Percentiles rank a stretch among this genome's conserved stretches.
Conservation (phyloP, 2,329 filamentous ascomycete species). For the Penicillium sp. region DNA sequence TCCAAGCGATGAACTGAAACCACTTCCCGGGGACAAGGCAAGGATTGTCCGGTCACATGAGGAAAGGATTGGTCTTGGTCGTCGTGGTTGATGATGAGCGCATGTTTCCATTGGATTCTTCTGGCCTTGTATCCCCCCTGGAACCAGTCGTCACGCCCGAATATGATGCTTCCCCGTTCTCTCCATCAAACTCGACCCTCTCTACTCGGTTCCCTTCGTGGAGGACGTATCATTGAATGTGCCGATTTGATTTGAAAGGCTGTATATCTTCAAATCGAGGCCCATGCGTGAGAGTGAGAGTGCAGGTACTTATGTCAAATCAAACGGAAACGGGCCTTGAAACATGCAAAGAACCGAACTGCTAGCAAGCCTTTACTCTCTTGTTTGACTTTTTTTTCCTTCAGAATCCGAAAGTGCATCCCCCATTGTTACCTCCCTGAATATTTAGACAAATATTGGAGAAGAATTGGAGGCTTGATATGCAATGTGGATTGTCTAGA, state of each 20-base stretch:
- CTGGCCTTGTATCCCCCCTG: too few relatives aligned
- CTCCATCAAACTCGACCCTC: too few relatives aligned
- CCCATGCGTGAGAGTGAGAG: too few relatives aligned
- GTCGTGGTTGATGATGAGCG: slow-evolving; percentile 19
- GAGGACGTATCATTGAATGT: too few relatives aligned
- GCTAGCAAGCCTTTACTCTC: not conserved
- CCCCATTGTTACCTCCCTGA: not conserved
- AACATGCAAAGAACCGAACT: too few relatives aligned
- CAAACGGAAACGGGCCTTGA: too few relatives aligned
- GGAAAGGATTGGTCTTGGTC: slow-evolving; percentile 44
- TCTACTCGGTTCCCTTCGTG: too few relatives aligned
- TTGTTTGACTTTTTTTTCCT: too few relatives aligned
- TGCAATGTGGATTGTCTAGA: not conserved
- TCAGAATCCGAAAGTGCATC: not conserved
- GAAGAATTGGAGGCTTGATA: not conserved
- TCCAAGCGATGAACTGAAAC: slow-evolving; percentile 52
- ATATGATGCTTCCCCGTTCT: too few relatives aligned
- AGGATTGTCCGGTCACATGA: slow-evolving; percentile 47
- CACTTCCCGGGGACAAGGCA: slow-evolving; percentile 49
- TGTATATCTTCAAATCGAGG: too few relatives aligned
- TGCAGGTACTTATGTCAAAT: too few relatives aligned
- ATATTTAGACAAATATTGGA: not conserved
- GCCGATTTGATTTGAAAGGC: too few relatives aligned
- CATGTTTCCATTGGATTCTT: not conserved
- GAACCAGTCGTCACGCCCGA: not conserved